Evolutionary conservation across 495 filamentous ascomycete species (phyloP), one percentile per base, ranked within the genome.

Genomic region (Parmelia sp.): DNA sequence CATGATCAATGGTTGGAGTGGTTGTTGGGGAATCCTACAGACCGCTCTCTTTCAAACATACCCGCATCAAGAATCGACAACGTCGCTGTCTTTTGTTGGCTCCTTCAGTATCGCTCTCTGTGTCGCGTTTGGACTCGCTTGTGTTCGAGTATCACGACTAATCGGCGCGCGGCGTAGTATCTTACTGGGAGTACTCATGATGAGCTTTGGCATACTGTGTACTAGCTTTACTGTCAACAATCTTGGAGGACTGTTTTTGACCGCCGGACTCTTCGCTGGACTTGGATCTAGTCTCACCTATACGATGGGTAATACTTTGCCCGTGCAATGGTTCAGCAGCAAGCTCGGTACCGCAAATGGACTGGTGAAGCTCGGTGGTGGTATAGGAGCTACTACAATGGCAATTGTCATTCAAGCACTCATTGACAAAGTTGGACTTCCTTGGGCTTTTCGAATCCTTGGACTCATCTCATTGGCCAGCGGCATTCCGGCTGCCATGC

Each of bases 11-110:
- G 83, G 83, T 23, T 78, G 74, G 0, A 78, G 75, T 11, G 81
- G 82, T 64, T 77, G 74, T 57, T 87, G 83, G 83, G 84, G 83
- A n/a, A 73, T 87, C 3, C 71, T 86, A 39, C 83, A 86, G 68
- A 76, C 77, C 0, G 83, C 78, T 0, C 74, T 86, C 11, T 79
- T 84, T 6, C 68, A 80, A 39, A 68, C 75, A 10, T 23, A 65
- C 14, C 37, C 11, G 0, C 74, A 74, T 3, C 72, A 81, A 0
- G 76, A 76, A 31, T 77, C 78, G 4, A 75, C 80, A 0, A 77
- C 77, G 0, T 82, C 79, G 3, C 66, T 87, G 33, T 78, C 82
- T 1, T 86, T 86, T 63, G 82, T 86, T 8, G 83, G 83, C 1
- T 81, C 81, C 10, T 69, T 85, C 8, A 75, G 73, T 42, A 70